Evolutionary conservation across 495 filamentous ascomycete species (phyloP), one percentile per base, ranked within the genome.

Genomic region (Aspergillus asperescens): DNA sequence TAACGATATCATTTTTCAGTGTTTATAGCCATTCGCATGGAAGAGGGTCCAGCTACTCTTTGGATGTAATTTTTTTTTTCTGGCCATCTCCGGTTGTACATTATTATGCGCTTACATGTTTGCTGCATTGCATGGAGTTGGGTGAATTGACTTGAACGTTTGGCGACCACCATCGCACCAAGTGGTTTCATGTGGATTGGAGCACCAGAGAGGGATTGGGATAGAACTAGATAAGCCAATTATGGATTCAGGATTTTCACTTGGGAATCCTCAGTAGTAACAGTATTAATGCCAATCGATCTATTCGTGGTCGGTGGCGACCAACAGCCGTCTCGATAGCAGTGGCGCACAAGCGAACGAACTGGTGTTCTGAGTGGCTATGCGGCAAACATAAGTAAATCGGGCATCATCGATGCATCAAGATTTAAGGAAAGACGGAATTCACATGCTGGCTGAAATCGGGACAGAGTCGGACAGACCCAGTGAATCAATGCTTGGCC

Each of bases 101-200:
- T 40, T 42, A 24, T 42, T 18, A 8, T n/a, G n/a, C n/a, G n/a
- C 35, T 43, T 24, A 42, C 35, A 51, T 51, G 24, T 43, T 47
- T 47, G 29, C 19, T 28, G 44, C 44, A 47, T 47, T 22, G 44
- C 44, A 35, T 47, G 44, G 44, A 35, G 44, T 47, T 47, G 44
- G 44, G 44, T 28, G 20, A 40, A 3, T 23, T 43, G 41, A 43
- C 8, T 28, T 13, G 39, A 43, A 9, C 18, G 9, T 35, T 15
- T 35, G 13, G 5, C n/a, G n/a, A 35, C 16, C 13, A 10, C 5
- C 5, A 10, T 35, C n/a, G 32, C 1, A 8, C 5, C 29, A 28
- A 32, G 15, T n/a, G n/a, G n/a, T 16, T 15, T 35, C 32, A 35
- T 35, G 12, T 35, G 12, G 4, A 31, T 31, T n/a, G n/a, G n/a